Evolutionary conservation across 352 stramenopile genomes (phyloP).

Genomic region (Peronospora farinosa): DNA sequence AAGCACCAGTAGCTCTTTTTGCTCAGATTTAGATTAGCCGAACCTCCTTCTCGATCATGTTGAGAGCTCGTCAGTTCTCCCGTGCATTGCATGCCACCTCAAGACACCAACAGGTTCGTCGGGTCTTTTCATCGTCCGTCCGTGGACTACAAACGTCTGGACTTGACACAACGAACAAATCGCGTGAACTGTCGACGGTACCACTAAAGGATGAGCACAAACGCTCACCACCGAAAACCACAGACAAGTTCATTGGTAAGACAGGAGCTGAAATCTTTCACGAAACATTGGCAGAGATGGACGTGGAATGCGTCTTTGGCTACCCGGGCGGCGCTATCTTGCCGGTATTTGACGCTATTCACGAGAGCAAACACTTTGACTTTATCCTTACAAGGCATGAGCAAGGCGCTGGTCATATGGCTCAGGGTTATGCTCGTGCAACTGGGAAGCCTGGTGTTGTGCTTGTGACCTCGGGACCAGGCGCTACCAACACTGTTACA

Average conservation of each 20-base stretch:
- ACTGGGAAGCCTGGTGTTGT: conserved; percentile 88
- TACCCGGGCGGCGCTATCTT: conserved; percentile 92
- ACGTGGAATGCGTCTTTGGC: conserved; percentile 89
- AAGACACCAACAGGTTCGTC: conserved; percentile 22
- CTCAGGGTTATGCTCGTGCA: conserved; percentile 75
- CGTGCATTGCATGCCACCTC: conserved; percentile 32
- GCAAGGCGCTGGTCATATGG: conserved; percentile 82
- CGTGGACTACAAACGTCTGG: conserved; percentile 18
- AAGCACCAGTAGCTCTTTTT: neutral
- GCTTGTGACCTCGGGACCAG: conserved; percentile 90
- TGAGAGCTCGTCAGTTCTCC: conserved; percentile 40
- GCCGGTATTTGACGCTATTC: conserved; percentile 92
- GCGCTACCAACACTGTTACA: conserved; percentile 92
- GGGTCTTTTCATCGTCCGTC: conserved; percentile 23
- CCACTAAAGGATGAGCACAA: conserved; percentile 28
- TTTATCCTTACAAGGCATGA: conserved; percentile 80
- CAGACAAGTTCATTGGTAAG: conserved; percentile 87
- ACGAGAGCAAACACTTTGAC: conserved; percentile 79
- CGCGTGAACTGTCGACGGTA: conserved; percentile 37
- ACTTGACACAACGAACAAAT: conserved; percentile 4
- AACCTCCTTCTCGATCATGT: conserved; percentile 18
- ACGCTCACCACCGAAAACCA: conserved; percentile 40
- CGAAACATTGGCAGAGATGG: conserved; percentile 88
- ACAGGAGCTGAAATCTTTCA: conserved; percentile 92
- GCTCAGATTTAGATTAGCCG: conserved; percentile 31